These are phyloP conservation scores for Talaromyces albobiverticillius DNA, from an alignment of 2,329 filamentous ascomycete genomes.

Conservation along the genomic window DNA sequence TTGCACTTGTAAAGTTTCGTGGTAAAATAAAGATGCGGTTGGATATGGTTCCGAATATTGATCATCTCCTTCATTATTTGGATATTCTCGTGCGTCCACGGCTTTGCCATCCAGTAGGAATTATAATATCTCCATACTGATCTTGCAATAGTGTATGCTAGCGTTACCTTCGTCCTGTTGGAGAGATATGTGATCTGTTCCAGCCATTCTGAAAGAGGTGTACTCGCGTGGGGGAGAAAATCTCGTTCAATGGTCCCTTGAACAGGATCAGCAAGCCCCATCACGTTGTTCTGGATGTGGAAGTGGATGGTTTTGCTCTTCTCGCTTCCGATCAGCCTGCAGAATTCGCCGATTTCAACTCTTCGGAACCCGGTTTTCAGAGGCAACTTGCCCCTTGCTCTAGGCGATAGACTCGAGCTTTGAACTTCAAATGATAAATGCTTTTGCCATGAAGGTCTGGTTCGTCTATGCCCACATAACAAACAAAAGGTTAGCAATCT, in stretches of 20 bases:
- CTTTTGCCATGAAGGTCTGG: background rate
- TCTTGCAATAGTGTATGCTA: constrained; percentile 8
- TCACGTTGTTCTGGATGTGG: constrained; percentile 1
- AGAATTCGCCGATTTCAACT: constrained; percentile 1
- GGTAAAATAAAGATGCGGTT: constrained; percentile 4
- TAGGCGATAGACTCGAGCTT: background rate
- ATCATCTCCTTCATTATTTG: background rate
- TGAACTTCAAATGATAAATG: background rate
- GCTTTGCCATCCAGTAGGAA: constrained; percentile 2
- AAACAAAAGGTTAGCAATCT: background rate
- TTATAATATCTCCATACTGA: constrained; percentile 10
- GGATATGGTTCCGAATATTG: too few relatives aligned
- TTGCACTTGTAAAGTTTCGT: background rate
- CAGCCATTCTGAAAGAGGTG: constrained; percentile 1
- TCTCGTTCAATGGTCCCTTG: background rate
- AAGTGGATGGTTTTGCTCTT: background rate
- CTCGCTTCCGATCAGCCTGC: background rate
- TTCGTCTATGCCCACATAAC: background rate
- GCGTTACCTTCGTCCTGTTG: background rate
- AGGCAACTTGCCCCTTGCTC: background rate
- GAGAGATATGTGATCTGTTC: background rate
- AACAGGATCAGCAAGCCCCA: background rate
- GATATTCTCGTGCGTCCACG: constrained; percentile 8
- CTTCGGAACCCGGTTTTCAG: background rate
- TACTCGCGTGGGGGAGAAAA: background rate